phyloP scores from a whole-genome alignment of 768 basidiomycete species.

The Suillus subluteus region DNA sequence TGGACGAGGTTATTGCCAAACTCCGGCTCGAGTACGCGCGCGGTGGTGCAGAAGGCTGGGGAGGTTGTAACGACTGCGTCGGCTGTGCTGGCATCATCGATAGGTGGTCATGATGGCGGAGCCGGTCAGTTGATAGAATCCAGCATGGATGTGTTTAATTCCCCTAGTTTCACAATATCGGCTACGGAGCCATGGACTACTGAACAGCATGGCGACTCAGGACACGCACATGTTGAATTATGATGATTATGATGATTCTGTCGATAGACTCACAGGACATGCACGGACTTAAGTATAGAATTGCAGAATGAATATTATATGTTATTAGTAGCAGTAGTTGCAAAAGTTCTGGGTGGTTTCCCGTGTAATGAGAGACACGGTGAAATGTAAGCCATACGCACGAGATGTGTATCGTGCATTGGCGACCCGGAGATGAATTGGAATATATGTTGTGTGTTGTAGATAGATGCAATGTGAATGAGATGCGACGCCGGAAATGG shows the following conservation, averaged over 20 bases:
- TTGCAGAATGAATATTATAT: no score
- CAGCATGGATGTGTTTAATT: background rate
- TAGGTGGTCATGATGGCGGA: background rate
- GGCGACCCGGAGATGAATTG: no score
- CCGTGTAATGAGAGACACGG: no score
- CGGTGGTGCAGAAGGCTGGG: conserved; percentile 11
- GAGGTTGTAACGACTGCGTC: background rate
- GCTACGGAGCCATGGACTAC: conserved; percentile 1
- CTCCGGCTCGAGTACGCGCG: conserved; percentile 27
- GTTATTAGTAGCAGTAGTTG: no score
- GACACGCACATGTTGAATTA: background rate
- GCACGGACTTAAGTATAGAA: no score
- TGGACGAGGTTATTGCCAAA: conserved; percentile 79
- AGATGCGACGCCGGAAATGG: no score
- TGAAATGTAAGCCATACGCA: no score
- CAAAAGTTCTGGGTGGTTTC: no score
- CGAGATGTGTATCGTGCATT: no score
- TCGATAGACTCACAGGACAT: no score
- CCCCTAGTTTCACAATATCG: background rate
- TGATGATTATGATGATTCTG: background rate
- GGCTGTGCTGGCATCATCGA: background rate
- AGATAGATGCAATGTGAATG: no score
- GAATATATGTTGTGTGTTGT: no score
- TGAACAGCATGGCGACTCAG: background rate
- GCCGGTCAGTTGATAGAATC: background rate